Conservation (phyloP, 768 basidiomycete species). For the Chalciporus chontae region DNA sequence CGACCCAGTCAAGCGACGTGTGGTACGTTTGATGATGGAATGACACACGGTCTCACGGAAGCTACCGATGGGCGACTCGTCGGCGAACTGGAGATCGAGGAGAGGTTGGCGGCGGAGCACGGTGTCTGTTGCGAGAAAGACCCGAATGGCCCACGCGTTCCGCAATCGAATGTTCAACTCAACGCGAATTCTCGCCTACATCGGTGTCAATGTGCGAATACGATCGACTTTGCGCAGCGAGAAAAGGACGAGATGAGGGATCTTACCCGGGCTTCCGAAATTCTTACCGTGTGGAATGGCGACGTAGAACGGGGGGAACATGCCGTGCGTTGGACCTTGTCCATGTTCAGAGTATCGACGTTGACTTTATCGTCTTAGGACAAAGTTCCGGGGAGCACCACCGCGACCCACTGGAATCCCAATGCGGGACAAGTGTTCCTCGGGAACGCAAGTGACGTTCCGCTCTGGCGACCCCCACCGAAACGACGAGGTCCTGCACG, state of each 20-base stretch:
- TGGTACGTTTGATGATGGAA: background rate
- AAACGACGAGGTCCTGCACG: constrained; percentile 11
- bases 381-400: constrained; percentile 29
- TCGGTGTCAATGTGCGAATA: constrained; percentile 43
- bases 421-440: constrained; percentile 67
- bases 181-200: constrained; percentile 19
- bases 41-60: constrained; percentile 28
- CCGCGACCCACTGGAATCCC: constrained; percentile 50
- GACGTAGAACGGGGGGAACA: constrained; percentile 9
- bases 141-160: background rate
- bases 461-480: constrained; percentile 34
- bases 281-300: constrained; percentile 46
- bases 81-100: constrained; percentile 24
- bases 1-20: background rate
- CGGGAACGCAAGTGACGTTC: constrained; percentile 83
- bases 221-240: constrained; percentile 76
- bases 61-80: constrained; percentile 27
- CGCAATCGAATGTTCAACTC: background rate
- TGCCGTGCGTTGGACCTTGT: constrained; percentile 3
- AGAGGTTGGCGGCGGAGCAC: constrained; percentile 7
- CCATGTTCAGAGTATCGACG: background rate
- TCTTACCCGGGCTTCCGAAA: constrained; percentile 79
- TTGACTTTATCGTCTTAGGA: constrained; percentile 15
- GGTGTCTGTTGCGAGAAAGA: background rate
- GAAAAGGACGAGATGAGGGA: constrained; percentile 91